These are phyloP conservation scores for Myriosclerotinia scirpicola DNA, from an alignment of 2,329 filamentous ascomycete species.

Conservation along the genomic window DNA sequence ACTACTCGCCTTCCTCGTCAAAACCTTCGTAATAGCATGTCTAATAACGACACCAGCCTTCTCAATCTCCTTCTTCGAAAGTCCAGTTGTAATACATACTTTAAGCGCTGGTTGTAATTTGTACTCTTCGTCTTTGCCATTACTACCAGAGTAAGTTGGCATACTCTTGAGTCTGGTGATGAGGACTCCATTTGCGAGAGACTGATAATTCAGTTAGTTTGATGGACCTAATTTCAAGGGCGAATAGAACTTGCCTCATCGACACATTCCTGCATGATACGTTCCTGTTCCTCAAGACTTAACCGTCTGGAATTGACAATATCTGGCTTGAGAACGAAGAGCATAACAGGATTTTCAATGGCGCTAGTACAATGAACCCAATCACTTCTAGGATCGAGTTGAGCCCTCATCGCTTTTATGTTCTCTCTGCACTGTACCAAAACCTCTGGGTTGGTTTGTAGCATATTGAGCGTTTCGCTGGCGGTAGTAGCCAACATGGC, in stretches of 20 bases:
- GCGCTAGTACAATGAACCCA: slow-evolving; percentile 84
- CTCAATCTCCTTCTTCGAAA: slow-evolving; percentile 93
- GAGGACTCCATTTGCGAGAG: slow-evolving; percentile 82
- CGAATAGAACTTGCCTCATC: slow-evolving; percentile 71
- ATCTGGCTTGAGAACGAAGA: slow-evolving; percentile 81
- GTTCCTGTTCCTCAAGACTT: slow-evolving; percentile 74
- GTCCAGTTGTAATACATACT: slow-evolving; percentile 81
- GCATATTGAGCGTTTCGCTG: slow-evolving; percentile 81
- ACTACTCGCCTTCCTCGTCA: slow-evolving; percentile 62
- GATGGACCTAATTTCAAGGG: neutral
- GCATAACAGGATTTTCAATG: slow-evolving; percentile 81
- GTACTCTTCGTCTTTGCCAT: slow-evolving; percentile 68
- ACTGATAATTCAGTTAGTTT: slow-evolving; percentile 49
- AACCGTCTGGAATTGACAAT: slow-evolving; percentile 71
- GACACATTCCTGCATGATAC: slow-evolving; percentile 84
- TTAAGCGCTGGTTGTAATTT: slow-evolving; percentile 80
- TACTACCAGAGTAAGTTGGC: slow-evolving; percentile 62
- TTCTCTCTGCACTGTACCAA: slow-evolving; percentile 79
- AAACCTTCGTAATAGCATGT: slow-evolving; percentile 91
- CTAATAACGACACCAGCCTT: slow-evolving; percentile 86
- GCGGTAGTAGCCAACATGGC: slow-evolving; percentile 95
- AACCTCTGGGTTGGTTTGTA: slow-evolving; percentile 85
- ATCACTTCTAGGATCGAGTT: slow-evolving; percentile 89
- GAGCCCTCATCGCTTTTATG: slow-evolving; percentile 78
- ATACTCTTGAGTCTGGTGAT: slow-evolving; percentile 83